Conservation (phyloP, 1,284 basidiomycete genomes). For the Ustilago crameri region DNA sequence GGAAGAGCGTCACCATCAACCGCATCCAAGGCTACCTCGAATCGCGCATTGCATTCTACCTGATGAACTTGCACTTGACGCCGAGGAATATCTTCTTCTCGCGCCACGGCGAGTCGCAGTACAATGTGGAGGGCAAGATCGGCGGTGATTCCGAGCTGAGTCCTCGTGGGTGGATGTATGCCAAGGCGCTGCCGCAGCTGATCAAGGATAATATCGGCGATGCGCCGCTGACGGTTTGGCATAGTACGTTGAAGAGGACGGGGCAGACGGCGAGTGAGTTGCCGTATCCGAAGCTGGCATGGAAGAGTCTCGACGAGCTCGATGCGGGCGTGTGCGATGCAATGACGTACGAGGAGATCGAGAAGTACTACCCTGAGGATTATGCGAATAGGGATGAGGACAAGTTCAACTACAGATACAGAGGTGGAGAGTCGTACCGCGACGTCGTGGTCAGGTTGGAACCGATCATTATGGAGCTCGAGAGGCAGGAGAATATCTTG, state of each 20-base stretch:
- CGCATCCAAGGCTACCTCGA: slow-evolving; percentile 81
- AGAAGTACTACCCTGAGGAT: slow-evolving; percentile 92
- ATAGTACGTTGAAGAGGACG: slow-evolving; percentile 90
- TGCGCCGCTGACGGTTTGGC: slow-evolving; percentile 92
- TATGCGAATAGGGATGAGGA: slow-evolving; percentile 98
- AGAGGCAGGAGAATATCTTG: slow-evolving; percentile 94
- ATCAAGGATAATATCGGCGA: slow-evolving; percentile 92
- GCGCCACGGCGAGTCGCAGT: slow-evolving; percentile 96
- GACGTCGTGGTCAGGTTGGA: slow-evolving; percentile 92
- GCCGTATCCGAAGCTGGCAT: slow-evolving; percentile 91
- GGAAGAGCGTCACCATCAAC: slow-evolving; percentile 63
- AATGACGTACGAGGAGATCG: slow-evolving; percentile 99
- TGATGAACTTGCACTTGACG: slow-evolving; percentile 98
- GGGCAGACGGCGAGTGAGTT: slow-evolving; percentile 87
- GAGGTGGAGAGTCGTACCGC: slow-evolving; percentile 90
- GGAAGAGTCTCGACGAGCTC: slow-evolving; percentile 98
- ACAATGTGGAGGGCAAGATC: slow-evolving; percentile 95
- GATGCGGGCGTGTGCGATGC: slow-evolving; percentile 99
- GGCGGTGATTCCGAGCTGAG: slow-evolving; percentile 93
- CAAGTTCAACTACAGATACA: slow-evolving; percentile 98
- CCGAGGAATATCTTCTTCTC: slow-evolving; percentile 97
- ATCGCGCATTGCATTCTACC: slow-evolving; percentile 95
- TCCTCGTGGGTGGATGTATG: slow-evolving; percentile 84
- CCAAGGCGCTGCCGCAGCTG: slow-evolving; percentile 83
- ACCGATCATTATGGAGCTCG: slow-evolving; percentile 98